Percentiles rank a stretch among this genome's conserved stretches.
Conservation (phyloP, 2,329 filamentous ascomycete genomes). For the Samsoniella hepiali region DNA sequence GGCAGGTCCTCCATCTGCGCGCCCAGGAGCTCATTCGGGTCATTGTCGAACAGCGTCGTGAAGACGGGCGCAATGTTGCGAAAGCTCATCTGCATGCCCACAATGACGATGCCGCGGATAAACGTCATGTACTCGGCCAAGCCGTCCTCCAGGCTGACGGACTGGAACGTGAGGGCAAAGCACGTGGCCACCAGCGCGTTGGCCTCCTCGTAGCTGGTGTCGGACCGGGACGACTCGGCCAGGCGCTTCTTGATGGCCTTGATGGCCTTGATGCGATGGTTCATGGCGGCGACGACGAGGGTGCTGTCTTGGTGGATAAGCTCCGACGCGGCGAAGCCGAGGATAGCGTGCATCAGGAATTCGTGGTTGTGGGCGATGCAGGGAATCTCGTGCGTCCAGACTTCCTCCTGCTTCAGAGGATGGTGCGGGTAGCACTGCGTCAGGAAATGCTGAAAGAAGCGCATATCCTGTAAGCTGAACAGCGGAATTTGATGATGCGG, state of each 20-base stretch:
- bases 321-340: conserved; percentile 65
- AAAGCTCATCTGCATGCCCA: conserved; percentile 52
- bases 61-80: conserved; percentile 50
- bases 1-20: conserved; percentile 46
- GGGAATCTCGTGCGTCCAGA: conserved; percentile 66
- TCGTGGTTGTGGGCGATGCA: conserved; percentile 65
- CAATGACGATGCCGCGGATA: conserved; percentile 53
- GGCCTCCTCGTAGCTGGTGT: conserved; percentile 48
- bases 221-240: conserved; percentile 38
- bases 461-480: conserved; percentile 62
- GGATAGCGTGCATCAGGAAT: conserved; percentile 68
- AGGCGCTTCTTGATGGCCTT: conserved; percentile 57
- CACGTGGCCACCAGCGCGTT: conserved; percentile 59
- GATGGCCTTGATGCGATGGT: conserved; percentile 64
- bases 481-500: conserved; percentile 56
- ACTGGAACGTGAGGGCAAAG: conserved; percentile 58
- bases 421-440: conserved; percentile 60
- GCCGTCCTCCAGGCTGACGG: conserved; percentile 54
- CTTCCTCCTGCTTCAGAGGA: conserved; percentile 60
- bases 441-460: conserved; percentile 66
- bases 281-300: conserved; percentile 56
- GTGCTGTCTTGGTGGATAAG: conserved; percentile 50
- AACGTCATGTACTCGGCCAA: conserved; percentile 61
- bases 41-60: conserved; percentile 41
- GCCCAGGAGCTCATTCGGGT: conserved; percentile 40